Conservation (phyloP, 176 grass and related monocot genomes). For the Areca catechu region DNA sequence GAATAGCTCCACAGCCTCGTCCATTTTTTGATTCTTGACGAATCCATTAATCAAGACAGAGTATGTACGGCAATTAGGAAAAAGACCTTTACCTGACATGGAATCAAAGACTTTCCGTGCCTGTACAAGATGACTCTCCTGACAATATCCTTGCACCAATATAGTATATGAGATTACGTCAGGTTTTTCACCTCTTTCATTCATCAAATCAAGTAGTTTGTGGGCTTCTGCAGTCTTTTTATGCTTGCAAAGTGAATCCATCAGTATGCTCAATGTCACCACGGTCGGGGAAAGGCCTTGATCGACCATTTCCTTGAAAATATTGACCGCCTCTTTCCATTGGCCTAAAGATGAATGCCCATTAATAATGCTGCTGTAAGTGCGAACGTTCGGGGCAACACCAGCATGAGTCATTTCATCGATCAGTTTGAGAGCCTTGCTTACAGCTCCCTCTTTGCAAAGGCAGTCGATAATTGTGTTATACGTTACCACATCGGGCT, state of each 20-base stretch:
- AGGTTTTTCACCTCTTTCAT: slow-evolving; percentile 1
- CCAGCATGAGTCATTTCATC: slow-evolving; percentile 9
- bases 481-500: slow-evolving; percentile 15
- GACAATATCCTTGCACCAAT: slow-evolving; percentile 16
- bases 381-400: background rate
- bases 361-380: slow-evolving; percentile 16
- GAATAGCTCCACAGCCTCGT: slow-evolving; percentile 12
- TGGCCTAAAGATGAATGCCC: slow-evolving; percentile 6
- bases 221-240: background rate
- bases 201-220: slow-evolving; percentile 22
- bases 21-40: slow-evolving; percentile 8
- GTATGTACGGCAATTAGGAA: background rate
- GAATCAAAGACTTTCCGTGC: slow-evolving; percentile 1
- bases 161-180: background rate
- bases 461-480: slow-evolving; percentile 3
- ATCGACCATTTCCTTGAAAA: slow-evolving; percentile 23
- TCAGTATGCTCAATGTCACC: slow-evolving; percentile 1
- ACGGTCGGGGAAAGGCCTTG: background rate
- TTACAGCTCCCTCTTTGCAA: slow-evolving; percentile 7
- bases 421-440: slow-evolving; percentile 1
- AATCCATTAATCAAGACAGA: background rate
- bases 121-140: background rate
- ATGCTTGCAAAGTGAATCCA: slow-evolving; percentile 19
- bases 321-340: slow-evolving; percentile 1
- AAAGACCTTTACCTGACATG: slow-evolving; percentile 14